Conservation (phyloP, 345 rosid genomes). For the Eucalyptus cloeziana region DNA sequence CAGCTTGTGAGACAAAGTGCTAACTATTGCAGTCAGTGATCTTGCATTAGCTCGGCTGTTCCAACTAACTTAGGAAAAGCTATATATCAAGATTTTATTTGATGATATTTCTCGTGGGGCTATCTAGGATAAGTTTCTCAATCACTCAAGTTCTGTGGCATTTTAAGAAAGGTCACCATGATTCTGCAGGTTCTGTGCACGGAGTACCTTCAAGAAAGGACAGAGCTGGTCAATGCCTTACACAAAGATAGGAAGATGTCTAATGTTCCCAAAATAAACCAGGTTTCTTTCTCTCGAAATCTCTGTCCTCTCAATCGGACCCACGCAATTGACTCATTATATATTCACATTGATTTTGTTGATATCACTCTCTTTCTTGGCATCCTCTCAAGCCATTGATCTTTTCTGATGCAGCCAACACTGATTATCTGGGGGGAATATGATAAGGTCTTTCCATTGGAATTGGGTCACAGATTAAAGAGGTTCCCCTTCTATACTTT, state of each 20-base stretch:
- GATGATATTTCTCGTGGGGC: background rate
- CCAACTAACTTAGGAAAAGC: background rate
- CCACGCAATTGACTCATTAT: background rate
- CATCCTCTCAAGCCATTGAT: background rate
- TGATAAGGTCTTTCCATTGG: background rate
- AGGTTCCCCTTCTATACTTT: background rate
- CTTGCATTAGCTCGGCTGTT: background rate
- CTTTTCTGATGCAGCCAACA: background rate
- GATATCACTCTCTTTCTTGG: background rate
- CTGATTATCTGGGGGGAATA: slow-evolving; percentile 6
- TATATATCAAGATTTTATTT: background rate
- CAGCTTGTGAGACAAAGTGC: background rate
- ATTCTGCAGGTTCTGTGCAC: background rate
- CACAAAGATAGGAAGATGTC: slow-evolving; percentile 1
- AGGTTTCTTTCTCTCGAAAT: background rate
- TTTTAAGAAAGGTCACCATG: background rate
- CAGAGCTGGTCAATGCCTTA: slow-evolving; percentile 1
- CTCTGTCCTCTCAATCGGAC: background rate
- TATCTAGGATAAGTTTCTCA: background rate
- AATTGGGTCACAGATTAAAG: slow-evolving; percentile 1
- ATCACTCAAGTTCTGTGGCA: background rate
- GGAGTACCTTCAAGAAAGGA: background rate
- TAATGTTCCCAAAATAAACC: slow-evolving; percentile 1
- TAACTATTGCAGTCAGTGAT: background rate
- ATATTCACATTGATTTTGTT: too few relatives aligned